phyloP scores from a whole-genome alignment of 2,329 filamentous ascomycete species.

The Aspergillus jensenii region DNA sequence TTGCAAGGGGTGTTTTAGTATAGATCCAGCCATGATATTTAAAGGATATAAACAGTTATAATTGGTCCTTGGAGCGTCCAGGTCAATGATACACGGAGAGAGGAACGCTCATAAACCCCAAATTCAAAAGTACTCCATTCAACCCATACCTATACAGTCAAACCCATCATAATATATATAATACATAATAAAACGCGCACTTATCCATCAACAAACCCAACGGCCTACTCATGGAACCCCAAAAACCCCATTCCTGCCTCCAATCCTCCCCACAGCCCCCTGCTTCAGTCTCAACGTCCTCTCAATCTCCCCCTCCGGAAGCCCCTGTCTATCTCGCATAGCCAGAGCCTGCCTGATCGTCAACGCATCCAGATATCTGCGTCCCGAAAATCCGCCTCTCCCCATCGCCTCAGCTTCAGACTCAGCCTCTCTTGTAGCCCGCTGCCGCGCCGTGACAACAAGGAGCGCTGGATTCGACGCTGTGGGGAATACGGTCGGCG shows the following conservation, averaged over 20 bases:
- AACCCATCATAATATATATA: neutral
- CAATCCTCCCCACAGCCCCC: conserved; percentile 44
- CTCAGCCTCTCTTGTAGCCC: conserved; percentile 54
- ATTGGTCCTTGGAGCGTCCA: no score
- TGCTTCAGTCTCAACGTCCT: conserved; percentile 43
- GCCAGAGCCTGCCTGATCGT: conserved; percentile 51
- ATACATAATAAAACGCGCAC: neutral
- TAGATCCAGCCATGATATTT: neutral
- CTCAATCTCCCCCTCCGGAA: conserved; percentile 43
- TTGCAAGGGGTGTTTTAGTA: neutral
- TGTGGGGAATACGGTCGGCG: conserved; percentile 35
- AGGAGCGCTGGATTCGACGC: conserved; percentile 55
- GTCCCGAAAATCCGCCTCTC: conserved; percentile 38
- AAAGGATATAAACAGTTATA: no score
- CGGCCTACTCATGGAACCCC: conserved; percentile 11
- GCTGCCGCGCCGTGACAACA: conserved; percentile 53
- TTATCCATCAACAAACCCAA: neutral
- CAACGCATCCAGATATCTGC: conserved; percentile 50
- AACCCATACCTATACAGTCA: neutral
- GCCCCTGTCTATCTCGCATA: conserved; percentile 47
- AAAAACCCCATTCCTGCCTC: conserved; percentile 33
- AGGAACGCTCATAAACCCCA: neutral
- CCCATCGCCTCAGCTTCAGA: conserved; percentile 53
- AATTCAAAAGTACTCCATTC: neutral
- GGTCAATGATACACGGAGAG: no score